Base-by-base conservation (phyloP, 192 early-diverging fungal genomes). In the Geranomyces michiganensis region DNA sequence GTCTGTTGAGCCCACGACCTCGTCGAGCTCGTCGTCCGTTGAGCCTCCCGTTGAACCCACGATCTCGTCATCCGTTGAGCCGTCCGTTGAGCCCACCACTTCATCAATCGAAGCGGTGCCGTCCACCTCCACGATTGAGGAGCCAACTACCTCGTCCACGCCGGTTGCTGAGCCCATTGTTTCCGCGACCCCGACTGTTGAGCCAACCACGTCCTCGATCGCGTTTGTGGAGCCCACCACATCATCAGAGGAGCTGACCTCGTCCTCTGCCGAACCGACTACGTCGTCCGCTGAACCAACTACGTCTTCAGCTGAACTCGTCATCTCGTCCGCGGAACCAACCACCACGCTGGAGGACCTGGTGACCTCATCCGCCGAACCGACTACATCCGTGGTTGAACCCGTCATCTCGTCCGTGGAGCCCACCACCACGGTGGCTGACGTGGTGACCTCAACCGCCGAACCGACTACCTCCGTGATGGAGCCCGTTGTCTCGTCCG, bases 161-260 rank as follows among this genome's bases (percentile, higher is more conserved):
- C 5, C 62, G 17, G 4, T 41, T 41, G 32, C 21, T 41, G 62
- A 64, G 62, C 41, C 32, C 41, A n/a, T 41, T 13, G 12, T 12
- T 12, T 45, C 62, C 10, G 3, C 36, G 36, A n/a, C n/a, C n/a
- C n/a, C n/a, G n/a, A n/a, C n/a, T 7, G 62, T 36, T 64, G 62
- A 64, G 62, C 62, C 62, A 17, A 45, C 62, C 3, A 64, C 62
- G 6, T 64, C 62, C 41, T 45, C 62, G 10, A 21, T 45, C 22
- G 62, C 62, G 3, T 60, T 26, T 41, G 62, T 19, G 4, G 58
- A 60, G 58, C 8, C 17, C 2, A 60, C 58, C 8, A 60, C 29
- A 4, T 32, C 58, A 8, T 19, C 31, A 5, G 58, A 8, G 6
- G 58, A 27, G 17, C 17, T 29, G 26, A 60, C 7, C 26, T 30